Conservation (phyloP, 2,329 filamentous ascomycete genomes). For the Microascus cirrosus region DNA sequence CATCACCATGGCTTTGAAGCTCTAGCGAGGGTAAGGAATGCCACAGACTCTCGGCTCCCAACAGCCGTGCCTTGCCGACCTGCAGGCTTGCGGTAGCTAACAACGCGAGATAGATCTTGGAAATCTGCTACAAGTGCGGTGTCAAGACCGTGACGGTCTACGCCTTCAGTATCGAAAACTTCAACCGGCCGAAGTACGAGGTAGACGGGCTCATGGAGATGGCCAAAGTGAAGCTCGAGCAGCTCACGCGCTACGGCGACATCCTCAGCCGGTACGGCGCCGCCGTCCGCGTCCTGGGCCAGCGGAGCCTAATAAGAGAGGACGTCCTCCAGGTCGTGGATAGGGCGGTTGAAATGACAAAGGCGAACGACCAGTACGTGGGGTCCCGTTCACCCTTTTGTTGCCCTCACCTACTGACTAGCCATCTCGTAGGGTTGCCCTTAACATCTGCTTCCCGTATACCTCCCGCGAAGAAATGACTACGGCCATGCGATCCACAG, state of each 20-base stretch:
- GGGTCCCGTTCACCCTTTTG: constrained; percentile 11
- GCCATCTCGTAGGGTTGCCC: constrained; percentile 29
- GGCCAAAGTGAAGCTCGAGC: constrained; percentile 87
- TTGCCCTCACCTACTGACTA: not conserved
- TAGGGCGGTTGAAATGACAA: constrained; percentile 74
- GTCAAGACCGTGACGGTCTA: constrained; percentile 97
- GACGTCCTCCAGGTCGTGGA: constrained; percentile 88
- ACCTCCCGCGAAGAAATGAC: constrained; percentile 95
- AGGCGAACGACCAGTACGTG: constrained; percentile 64
- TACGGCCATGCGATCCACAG: constrained; percentile 74
- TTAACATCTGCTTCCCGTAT: constrained; percentile 98
- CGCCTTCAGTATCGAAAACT: constrained; percentile 98
- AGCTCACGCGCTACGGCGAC: constrained; percentile 87
- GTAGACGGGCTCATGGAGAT: constrained; percentile 97
- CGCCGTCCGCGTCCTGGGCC: constrained; percentile 72
- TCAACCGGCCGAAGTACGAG: constrained; percentile 92
- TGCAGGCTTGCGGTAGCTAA: constrained; percentile 8
- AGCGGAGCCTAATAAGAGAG: constrained; percentile 69
- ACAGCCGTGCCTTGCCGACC: not conserved
- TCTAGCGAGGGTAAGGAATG: constrained; percentile 59
- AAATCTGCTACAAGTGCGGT: constrained; percentile 96
- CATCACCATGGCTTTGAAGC: constrained; percentile 95
- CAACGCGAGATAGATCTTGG: constrained; percentile 56
- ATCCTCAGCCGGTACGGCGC: constrained; percentile 89
- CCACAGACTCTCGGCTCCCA: not conserved